These are phyloP conservation scores for Paecilomyces dactylethromorphus DNA, from an alignment of 2,329 filamentous ascomycete genomes.

Conservation along the genomic window DNA sequence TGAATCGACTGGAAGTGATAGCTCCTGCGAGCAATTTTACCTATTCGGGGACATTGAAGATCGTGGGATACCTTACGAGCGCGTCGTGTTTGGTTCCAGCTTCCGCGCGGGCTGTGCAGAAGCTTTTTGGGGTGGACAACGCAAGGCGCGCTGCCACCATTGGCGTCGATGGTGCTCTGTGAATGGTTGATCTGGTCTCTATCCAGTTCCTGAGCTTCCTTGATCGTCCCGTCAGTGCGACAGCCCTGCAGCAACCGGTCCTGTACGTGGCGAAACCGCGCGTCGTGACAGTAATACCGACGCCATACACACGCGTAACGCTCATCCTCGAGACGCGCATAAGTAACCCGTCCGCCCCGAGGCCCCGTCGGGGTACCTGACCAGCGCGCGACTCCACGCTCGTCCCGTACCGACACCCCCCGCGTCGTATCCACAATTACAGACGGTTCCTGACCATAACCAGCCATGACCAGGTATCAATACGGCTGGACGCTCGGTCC, in stretches of 20 bases:
- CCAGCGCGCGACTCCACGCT: background rate
- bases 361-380: background rate
- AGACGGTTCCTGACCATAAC: background rate
- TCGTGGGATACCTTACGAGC: background rate
- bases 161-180: background rate
- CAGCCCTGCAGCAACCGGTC: background rate
- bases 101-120: constrained; percentile 3
- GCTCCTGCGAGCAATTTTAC: background rate
- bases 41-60: background rate
- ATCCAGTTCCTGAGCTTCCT: background rate
- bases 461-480: background rate
- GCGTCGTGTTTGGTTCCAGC: constrained; percentile 8
- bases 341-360: background rate
- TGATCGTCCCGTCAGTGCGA: background rate
- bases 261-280: background rate
- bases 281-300: background rate
- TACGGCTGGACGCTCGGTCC: background rate
- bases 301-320: background rate
- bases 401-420: background rate
- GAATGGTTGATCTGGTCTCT: background rate
- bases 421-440: background rate
- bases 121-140: background rate
- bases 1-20: constrained; percentile 1
- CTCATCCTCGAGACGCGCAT: background rate
- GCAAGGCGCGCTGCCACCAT: constrained; percentile 6